These are phyloP conservation scores for Alliaria petiolata DNA, from an alignment of 345 rosid species.

Conservation along the genomic window DNA sequence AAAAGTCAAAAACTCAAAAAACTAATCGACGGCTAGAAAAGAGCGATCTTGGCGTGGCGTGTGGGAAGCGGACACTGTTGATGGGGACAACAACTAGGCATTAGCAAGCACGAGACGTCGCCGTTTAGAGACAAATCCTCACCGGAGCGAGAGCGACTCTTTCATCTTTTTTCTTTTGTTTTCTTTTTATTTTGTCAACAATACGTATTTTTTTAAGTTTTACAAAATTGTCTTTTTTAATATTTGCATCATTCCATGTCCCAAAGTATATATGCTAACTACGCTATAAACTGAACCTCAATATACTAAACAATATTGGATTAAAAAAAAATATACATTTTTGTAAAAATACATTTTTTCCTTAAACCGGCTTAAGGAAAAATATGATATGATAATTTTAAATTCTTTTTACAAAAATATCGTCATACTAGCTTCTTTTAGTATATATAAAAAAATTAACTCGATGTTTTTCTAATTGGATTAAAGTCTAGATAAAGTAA, in stretches of 20 bases:
- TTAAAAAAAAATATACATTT: no score
- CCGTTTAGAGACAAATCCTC: conserved; percentile 22
- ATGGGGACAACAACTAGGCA: conserved; percentile 17
- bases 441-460: neutral
- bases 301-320: neutral
- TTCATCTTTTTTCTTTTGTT: neutral
- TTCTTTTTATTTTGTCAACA: neutral
- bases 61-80: conserved; percentile 24
- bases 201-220: neutral
- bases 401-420: no score
- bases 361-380: no score
- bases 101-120: conserved; percentile 25
- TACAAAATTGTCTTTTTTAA: neutral
- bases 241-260: neutral
- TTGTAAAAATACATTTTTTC: no score
- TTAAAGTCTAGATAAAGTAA: conserved; percentile 4
- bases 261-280: neutral
- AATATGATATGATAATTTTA: no score
- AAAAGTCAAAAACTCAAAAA: conserved; percentile 21
- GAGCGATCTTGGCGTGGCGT: conserved; percentile 27
- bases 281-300: neutral
- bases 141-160: conserved; percentile 22
- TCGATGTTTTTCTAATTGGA: neutral
- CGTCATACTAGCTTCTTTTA: no score
- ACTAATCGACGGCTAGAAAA: conserved; percentile 20